Conservation (phyloP, 169 alveolate species). For the Cryptosporidium xiaoi region DNA sequence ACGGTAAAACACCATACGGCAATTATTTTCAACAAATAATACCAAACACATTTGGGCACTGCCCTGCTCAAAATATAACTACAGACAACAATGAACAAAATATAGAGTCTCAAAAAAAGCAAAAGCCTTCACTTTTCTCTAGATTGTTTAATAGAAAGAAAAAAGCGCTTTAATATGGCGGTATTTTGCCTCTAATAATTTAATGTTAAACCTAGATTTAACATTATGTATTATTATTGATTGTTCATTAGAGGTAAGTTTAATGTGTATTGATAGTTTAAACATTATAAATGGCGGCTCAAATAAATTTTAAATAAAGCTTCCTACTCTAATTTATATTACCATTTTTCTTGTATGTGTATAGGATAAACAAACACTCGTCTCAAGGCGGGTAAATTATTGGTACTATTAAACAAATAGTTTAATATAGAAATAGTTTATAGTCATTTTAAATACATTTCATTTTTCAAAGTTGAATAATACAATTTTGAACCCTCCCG, state of each 20-base stretch:
- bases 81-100: neutral
- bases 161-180: slow-evolving; percentile 4
- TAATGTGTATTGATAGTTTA: too few species aligned
- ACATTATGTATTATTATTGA: too few species aligned
- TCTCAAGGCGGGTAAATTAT: slow-evolving; percentile 6
- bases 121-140: neutral
- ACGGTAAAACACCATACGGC: slow-evolving; percentile 26
- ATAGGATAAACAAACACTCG: neutral
- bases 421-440: too few species aligned
- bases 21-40: slow-evolving; percentile 21
- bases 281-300: too few species aligned
- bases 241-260: too few species aligned
- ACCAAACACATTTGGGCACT: neutral
- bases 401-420: too few species aligned
- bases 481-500: too few species aligned
- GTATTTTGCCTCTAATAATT: neutral
- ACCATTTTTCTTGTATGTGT: too few species aligned
- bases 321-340: too few species aligned
- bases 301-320: too few species aligned
- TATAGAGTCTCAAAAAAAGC: neutral
- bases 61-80: neutral
- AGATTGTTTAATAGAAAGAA: slow-evolving; percentile 12
- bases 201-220: too few species aligned
- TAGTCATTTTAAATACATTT: neutral
- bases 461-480: neutral